A percentile compares a stretch with the other conserved stretches of the same genome.
Evolutionary conservation across 2,329 filamentous ascomycete genomes (phyloP).

Genomic region (Clonostachys rhizophaga): DNA sequence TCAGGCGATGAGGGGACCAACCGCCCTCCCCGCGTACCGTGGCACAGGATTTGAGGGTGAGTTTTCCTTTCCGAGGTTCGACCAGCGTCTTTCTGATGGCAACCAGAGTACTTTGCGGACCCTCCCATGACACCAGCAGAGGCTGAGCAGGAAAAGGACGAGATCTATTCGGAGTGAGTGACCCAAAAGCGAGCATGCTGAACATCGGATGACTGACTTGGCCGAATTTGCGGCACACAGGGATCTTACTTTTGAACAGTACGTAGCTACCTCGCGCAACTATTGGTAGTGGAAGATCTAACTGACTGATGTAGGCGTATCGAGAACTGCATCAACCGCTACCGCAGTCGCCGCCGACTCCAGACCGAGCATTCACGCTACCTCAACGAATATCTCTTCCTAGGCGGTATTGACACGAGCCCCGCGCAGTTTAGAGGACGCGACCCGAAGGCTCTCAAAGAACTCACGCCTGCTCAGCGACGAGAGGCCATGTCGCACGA

Average conservation of each 20-base stretch:
- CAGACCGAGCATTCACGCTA: slow-evolving; percentile 54
- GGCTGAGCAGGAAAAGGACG: slow-evolving; percentile 54
- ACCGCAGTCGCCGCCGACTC: slow-evolving; percentile 71
- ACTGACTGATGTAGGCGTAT: slow-evolving; percentile 56
- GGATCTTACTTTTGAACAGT: slow-evolving; percentile 52
- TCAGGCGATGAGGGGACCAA: slow-evolving; percentile 23
- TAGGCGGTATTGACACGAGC: slow-evolving; percentile 70
- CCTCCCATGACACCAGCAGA: slow-evolving; percentile 70
- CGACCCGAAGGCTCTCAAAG: slow-evolving; percentile 45
- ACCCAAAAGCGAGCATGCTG: neutral
- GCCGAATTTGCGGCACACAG: slow-evolving; percentile 21
- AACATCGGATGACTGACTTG: slow-evolving; percentile 6
- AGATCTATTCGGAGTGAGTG: slow-evolving; percentile 63
- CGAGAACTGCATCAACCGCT: slow-evolving; percentile 80
- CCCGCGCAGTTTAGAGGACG: slow-evolving; percentile 54
- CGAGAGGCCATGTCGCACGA: slow-evolving; percentile 60
- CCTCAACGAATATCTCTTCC: slow-evolving; percentile 76
- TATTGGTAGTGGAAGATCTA: neutral
- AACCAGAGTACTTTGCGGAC: slow-evolving; percentile 69
- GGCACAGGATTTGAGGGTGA: slow-evolving; percentile 68
- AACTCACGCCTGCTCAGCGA: slow-evolving; percentile 57
- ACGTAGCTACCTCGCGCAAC: slow-evolving; percentile 5
- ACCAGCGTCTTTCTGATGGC: neutral
- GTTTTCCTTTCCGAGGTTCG: neutral
- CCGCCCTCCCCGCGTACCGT: slow-evolving; percentile 33